phyloP scores from a whole-genome alignment of 208 protist genomes.

The Leptomonas pyrrhocoris region DNA sequence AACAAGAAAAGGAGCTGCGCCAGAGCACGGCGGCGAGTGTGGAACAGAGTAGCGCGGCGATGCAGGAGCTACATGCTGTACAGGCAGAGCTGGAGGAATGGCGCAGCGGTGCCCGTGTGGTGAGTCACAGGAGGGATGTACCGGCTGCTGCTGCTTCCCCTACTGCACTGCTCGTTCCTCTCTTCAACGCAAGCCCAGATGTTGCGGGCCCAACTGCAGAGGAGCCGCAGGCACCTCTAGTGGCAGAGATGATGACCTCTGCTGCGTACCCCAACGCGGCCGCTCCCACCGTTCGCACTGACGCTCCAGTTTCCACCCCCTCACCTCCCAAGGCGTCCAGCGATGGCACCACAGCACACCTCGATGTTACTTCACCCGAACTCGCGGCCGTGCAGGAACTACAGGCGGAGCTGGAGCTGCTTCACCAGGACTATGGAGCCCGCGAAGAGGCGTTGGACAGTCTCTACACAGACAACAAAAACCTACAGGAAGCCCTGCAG shows the following conservation, averaged over 20 bases:
- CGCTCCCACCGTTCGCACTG: neutral
- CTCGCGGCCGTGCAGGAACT: neutral
- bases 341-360: neutral
- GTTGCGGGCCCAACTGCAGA: too few species aligned
- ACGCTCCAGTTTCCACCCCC: neutral
- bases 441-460: constrained; percentile 49
- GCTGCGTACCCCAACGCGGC: neutral
- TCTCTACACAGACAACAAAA: constrained; percentile 46
- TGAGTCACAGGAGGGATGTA: too few species aligned
- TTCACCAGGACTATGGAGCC: constrained; percentile 30
- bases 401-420: constrained; percentile 22
- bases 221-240: neutral
- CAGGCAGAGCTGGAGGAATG: constrained; percentile 12
- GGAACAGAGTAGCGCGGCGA: neutral
- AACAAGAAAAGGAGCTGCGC: constrained; percentile 18
- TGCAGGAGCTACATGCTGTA: constrained; percentile 4
- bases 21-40: neutral
- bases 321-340: neutral
- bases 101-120: neutral
- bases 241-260: neutral
- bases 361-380: neutral
- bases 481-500: constrained; percentile 33
- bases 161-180: too few species aligned
- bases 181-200: too few species aligned
- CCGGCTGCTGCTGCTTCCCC: too few species aligned